Conservation (phyloP, 768 basidiomycete species). For the Paxillus rubicundulus region DNA sequence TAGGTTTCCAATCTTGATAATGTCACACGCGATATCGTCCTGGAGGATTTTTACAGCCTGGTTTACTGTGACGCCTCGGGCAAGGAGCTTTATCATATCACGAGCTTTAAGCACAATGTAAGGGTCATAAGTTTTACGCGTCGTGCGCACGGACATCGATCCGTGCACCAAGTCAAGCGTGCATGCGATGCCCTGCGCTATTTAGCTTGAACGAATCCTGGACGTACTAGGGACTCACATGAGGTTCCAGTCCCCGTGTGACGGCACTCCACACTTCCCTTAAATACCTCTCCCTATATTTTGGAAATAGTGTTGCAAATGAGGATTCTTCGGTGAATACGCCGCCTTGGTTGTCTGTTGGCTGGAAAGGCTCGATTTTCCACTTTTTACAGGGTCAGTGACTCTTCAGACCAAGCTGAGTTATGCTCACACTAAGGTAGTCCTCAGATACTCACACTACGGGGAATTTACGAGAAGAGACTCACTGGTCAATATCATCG, state of each 20-base stretch:
- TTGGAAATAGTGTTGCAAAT: slow-evolving; percentile 97
- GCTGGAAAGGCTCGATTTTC: slow-evolving; percentile 81
- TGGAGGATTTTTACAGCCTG: slow-evolving; percentile 90
- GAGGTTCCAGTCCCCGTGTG: slow-evolving; percentile 75
- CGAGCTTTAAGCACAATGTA: slow-evolving; percentile 95
- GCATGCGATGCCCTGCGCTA: slow-evolving; percentile 74
- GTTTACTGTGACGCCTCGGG: slow-evolving; percentile 81
- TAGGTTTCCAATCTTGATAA: slow-evolving; percentile 95
- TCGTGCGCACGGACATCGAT: slow-evolving; percentile 96
- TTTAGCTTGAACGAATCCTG: neutral
- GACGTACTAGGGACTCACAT: slow-evolving; percentile 47
- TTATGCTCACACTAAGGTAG: slow-evolving; percentile 42
- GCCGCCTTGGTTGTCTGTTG: slow-evolving; percentile 74
- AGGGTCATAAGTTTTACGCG: slow-evolving; percentile 95
- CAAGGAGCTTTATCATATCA: slow-evolving; percentile 92
- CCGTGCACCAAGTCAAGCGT: slow-evolving; percentile 94
- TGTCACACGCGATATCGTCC: slow-evolving; percentile 89
- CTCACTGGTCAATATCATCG: slow-evolving; percentile 98
- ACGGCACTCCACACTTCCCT: slow-evolving; percentile 94
- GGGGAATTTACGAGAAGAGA: slow-evolving; percentile 9
- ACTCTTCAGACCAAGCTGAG: neutral
- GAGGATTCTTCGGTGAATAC: slow-evolving; percentile 94
- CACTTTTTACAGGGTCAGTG: slow-evolving; percentile 51
- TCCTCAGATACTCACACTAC: neutral
- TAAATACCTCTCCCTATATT: slow-evolving; percentile 96